phyloP scores from a whole-genome alignment of 2,329 filamentous ascomycete genomes.

The Pseudogymnoascus sp. region DNA sequence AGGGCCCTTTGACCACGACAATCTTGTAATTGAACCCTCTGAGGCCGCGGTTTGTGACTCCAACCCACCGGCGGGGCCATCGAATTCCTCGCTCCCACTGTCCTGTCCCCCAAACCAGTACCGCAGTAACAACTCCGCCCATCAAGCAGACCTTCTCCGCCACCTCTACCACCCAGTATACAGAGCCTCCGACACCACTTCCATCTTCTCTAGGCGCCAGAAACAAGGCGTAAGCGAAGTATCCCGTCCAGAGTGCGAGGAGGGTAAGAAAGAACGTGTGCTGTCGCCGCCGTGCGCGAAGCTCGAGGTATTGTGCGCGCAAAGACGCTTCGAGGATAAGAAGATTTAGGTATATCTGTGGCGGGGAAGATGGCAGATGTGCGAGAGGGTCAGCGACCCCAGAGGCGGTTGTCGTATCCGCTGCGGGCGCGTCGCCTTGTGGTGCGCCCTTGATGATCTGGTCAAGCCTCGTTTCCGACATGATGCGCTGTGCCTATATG shows the following conservation, averaged over 20 bases:
- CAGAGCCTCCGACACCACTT: conserved; percentile 79
- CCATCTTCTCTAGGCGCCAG: conserved; percentile 95
- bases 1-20: conserved; percentile 75
- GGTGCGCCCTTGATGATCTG: conserved; percentile 89
- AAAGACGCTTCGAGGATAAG: conserved; percentile 93
- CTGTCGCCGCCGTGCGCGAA: conserved; percentile 80
- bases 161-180: conserved; percentile 94
- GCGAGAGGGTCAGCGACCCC: conserved; percentile 37
- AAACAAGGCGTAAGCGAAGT: conserved; percentile 87
- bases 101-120: conserved; percentile 88
- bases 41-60: conserved; percentile 80
- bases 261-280: conserved; percentile 88
- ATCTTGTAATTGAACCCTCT: conserved; percentile 94
- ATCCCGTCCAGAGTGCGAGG: conserved; percentile 71
- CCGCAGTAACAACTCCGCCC: conserved; percentile 78
- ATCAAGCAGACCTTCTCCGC: conserved; percentile 87
- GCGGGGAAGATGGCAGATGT: conserved; percentile 32
- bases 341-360: conserved; percentile 85
- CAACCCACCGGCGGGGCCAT: conserved; percentile 90
- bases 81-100: conserved; percentile 94
- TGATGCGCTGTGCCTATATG: background rate
- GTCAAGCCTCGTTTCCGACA: conserved; percentile 42
- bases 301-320: conserved; percentile 84
- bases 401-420: conserved; percentile 25
- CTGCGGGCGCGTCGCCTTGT: conserved; percentile 47